Conservation (phyloP, 2,329 filamentous ascomycete species). For the Exophiala xenobiotica region DNA sequence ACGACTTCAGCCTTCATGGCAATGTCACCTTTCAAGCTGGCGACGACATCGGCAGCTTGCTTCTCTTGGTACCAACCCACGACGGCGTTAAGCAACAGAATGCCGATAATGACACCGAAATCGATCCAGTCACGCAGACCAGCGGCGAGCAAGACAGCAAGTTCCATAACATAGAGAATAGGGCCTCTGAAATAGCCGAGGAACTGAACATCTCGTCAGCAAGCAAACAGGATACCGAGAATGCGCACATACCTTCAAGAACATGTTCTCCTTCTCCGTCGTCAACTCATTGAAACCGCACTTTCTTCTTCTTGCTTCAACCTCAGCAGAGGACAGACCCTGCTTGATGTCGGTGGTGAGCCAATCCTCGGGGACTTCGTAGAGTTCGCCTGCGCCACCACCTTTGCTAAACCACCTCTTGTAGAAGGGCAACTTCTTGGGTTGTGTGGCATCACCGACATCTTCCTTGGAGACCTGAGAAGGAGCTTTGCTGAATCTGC, state of each 20-base stretch:
- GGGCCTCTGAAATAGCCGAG: constrained; percentile 73
- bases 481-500: constrained; percentile 49
- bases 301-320: constrained; percentile 64
- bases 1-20: constrained; percentile 70
- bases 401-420: constrained; percentile 51
- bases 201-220: constrained; percentile 45
- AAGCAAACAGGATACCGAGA: too few relatives aligned
- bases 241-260: constrained; percentile 60
- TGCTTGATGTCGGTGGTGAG: constrained; percentile 65
- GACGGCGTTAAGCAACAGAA: constrained; percentile 70
- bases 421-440: constrained; percentile 58
- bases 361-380: constrained; percentile 64
- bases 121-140: constrained; percentile 76
- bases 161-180: constrained; percentile 78
- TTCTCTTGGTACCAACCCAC: constrained; percentile 82
- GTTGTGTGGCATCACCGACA: constrained; percentile 41
- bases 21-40: constrained; percentile 73
- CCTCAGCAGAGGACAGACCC: constrained; percentile 60
- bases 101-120: constrained; percentile 74
- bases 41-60: constrained; percentile 74
- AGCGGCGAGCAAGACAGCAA: constrained; percentile 70
- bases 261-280: constrained; percentile 73
- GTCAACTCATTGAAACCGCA: constrained; percentile 70
- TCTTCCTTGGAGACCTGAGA: constrained; percentile 41
- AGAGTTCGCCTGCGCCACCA: constrained; percentile 34